Base-by-base conservation (phyloP, 129 eudicot genomes). In the Lactuca saligna region DNA sequence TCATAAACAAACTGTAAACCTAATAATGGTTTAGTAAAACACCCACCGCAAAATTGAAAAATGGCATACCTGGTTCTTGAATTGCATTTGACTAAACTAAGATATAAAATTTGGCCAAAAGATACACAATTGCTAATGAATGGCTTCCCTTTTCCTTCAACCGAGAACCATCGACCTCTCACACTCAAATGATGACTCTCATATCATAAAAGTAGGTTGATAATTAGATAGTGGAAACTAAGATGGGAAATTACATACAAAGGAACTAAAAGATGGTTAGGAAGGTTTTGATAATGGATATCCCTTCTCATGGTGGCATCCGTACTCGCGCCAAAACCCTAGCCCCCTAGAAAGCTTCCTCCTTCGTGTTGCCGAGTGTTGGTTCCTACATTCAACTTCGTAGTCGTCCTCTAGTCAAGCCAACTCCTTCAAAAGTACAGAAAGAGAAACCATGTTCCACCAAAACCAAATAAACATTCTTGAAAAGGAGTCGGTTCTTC, bases 291-390 rank as follows among this genome's bases (percentile, higher is more conserved):
- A 15, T 72, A 7, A 60, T 61, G 37, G 75, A 72, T 5, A 74
- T 70, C 8, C 60, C 51, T 10, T 57, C 79, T 29, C 16, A 65
- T 31, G 50, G 37, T 49, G 96, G 96, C 54, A 92, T 85, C 13
- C 85, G 87, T 6, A 88, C 96, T 25, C 86, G 96, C 1, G 91
- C 96, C 35, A 81, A 66, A 81, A 88, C 89, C 73, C 85, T 83
- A 31, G 92, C 96, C 34, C 82, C 83, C 1, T 83, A 79, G 10
- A 66, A 49, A 67, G 79, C 70, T 44, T 44, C 51, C 51, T 44
- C 51, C 4, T 7, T 63, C 16, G 54, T 46, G 11, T 63, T 79
- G 1, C 17, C 79, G 37, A 54, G 74, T 10, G 75, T 62, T 16
- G 74, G 69, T 7, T 78, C 86, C 56, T 89, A 82, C 64, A 88